Conservation (phyloP, 257 asterid genomes). For the Nicotiana obtusifolia region DNA sequence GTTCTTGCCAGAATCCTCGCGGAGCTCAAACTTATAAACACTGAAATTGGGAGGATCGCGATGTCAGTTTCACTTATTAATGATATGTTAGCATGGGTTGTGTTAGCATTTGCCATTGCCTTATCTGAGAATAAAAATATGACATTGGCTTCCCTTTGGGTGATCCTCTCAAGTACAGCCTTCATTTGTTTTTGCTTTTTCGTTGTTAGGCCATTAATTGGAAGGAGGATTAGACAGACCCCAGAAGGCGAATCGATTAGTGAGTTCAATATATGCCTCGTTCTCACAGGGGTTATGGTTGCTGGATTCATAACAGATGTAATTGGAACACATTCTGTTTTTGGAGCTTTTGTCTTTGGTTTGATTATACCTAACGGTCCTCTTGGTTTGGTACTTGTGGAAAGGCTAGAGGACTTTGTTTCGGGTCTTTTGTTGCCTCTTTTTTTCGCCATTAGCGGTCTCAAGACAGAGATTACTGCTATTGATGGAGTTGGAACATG, state of each 20-base stretch:
- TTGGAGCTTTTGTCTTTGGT: conserved; percentile 92
- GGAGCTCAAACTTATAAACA: conserved; percentile 85
- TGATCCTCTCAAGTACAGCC: conserved; percentile 49
- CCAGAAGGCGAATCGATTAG: conserved; percentile 78
- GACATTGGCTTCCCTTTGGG: conserved; percentile 70
- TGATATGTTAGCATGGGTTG: conserved; percentile 88
- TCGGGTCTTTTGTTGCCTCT: conserved; percentile 82
- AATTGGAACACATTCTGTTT: conserved; percentile 90
- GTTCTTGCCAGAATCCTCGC: conserved; percentile 89
- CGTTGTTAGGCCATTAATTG: conserved; percentile 47
- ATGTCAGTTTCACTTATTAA: conserved; percentile 89
- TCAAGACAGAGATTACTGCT: conserved; percentile 54
- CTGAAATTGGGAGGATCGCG: conserved; percentile 74
- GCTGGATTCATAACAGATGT: conserved; percentile 87
- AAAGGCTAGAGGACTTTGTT: conserved; percentile 78
- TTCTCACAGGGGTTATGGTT: conserved; percentile 87
- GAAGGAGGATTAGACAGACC: conserved; percentile 41
- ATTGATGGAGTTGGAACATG: conserved; percentile 55
- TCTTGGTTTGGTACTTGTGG: conserved; percentile 69
- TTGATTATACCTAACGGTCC: conserved; percentile 81
- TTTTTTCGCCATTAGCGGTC: conserved; percentile 87
- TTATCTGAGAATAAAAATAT: conserved; percentile 61
- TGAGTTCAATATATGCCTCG: conserved; percentile 62
- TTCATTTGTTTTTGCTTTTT: conserved; percentile 55
- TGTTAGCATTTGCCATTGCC: conserved; percentile 79